Base-by-base conservation (phyloP, 2,329 filamentous ascomycete genomes). In the Fusarium tuaranense region DNA sequence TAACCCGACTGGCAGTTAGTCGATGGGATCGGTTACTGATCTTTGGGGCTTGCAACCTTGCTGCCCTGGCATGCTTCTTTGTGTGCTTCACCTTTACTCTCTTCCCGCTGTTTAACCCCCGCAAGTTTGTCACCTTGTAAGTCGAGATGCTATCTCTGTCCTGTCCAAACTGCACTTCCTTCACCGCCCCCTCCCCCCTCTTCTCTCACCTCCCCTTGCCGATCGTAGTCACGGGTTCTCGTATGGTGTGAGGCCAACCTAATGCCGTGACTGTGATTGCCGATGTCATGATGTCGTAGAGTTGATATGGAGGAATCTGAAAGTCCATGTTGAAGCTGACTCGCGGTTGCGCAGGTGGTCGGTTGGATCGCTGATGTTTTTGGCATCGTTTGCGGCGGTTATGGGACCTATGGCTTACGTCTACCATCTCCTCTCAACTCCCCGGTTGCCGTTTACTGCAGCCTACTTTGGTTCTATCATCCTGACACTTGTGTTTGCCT, bases 71-170 rank as follows among this genome's bases (percentile, higher is more conserved):
- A 77, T 96, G 97, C 87, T 98, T 99, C 87, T 91, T 97, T 82
- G 91, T 97, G 79, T 95, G 94, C 87, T 97, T 98, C 86, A 92
- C 92, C 78, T 88, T 98, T 67, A 96, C 97, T 86, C 95, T 95
- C 65, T 88, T 95, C 70, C 89, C 98, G 76, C 89, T 94, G 76
- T 84, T 95, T 75, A 92, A 90, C 82, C 95, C 96, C 77, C 91
- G 94, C 84, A 99, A 98, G 88, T 98, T 99, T 87, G 95, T 96
- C 65, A 95, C 97, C 76, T 84, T 98, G 97, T 98, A 92, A 93
- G 96, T 96, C 72, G 76, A 76, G 74, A 67, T 62, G 63, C 57
- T 63, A 36, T 63, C 36, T 55, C 63, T 22, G 46, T 57, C 63
- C 48, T 39, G 62, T 64, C 48, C 53, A 57, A 34, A 20, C 39